Base-by-base conservation (phyloP, 441 rosid genomes). In the Gossypium trilobum region DNA sequence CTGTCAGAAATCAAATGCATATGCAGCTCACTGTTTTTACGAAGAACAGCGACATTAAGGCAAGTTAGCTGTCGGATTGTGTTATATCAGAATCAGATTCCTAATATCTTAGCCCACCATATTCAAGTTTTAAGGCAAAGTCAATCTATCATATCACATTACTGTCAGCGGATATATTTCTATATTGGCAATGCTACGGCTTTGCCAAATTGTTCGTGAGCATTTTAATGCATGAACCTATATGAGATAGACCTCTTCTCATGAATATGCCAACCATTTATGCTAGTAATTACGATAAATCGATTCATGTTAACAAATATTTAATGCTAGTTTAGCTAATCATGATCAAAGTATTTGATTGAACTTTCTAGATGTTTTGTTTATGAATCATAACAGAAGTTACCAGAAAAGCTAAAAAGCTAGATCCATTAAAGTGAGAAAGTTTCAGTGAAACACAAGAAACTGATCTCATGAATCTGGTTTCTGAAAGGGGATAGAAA, bases 1-100 rank as follows among this genome's bases (percentile, higher is more conserved):
- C 60, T 20, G n/a, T 20, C 52, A 59, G 22, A 71, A 71, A 58
- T 23, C 64, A 23, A 71, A 44, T 57, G 66, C 36, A 13, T 19
- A 7, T 4, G 17, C 39, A 33, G 16, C 46, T 60, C 66, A 60
- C n/a, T 14, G 20, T 7, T 56, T 22, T 42, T 6, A n/a, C 1
- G 5, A 58, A 25, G 14, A 23, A 56, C 4, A 17, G 23, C 2
- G 22, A 8, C 5, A 5, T 62, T 16, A 17, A 36, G 8, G 68
- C 14, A 10, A 58, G 19, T 1, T 48, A 23, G 48, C 27, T 65
- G 55, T 65, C 56, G 9, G 56, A 66, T 66, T 44, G 36, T 44
- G 36, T 66, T 48, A 44, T 65, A 20, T 22, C 20, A 66, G 57
- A 48, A 14, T 67, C 42, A 48, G 57, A 68, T 27, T 29, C 70